These are phyloP conservation scores for Scheffersomyces coipomensis DNA, from an alignment of 805 yeast species.

Conservation along the genomic window DNA sequence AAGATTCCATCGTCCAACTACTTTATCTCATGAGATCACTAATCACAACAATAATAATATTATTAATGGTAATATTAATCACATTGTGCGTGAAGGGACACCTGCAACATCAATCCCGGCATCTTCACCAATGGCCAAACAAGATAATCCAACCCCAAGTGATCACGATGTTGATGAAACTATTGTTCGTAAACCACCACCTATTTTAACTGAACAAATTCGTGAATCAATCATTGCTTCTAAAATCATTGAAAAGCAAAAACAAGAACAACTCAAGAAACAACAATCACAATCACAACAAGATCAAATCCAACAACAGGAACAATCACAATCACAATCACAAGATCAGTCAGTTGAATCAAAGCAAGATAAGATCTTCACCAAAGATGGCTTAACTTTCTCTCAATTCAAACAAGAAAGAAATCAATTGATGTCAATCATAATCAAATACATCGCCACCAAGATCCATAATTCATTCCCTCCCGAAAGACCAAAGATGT, in stretches of 20 bases:
- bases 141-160: not conserved
- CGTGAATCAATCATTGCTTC: not conserved
- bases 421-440: slow-evolving; percentile 38
- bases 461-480: slow-evolving; percentile 45
- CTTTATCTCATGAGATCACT: not conserved
- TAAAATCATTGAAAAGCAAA: not conserved
- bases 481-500: slow-evolving; percentile 30
- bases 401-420: slow-evolving; percentile 29
- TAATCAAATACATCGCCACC: slow-evolving; percentile 42
- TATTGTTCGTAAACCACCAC: too few relatives aligned
- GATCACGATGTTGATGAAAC: not conserved
- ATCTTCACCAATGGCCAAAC: not conserved
- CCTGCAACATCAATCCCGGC: not conserved
- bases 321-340: slow-evolving; percentile 2
- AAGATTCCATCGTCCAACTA: too few relatives aligned
- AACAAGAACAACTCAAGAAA: not conserved
- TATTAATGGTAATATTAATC: too few relatives aligned
- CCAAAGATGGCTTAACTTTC: slow-evolving; percentile 7
- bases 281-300: slow-evolving; percentile 1
- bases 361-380: not conserved
- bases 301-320: not conserved
- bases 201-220: not conserved
- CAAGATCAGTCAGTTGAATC: too few relatives aligned
- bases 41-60: too few relatives aligned
- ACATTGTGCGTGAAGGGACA: not conserved